Evolutionary conservation across 2,329 filamentous ascomycete genomes (phyloP).

Genomic region (Ophiostoma quercus): DNA sequence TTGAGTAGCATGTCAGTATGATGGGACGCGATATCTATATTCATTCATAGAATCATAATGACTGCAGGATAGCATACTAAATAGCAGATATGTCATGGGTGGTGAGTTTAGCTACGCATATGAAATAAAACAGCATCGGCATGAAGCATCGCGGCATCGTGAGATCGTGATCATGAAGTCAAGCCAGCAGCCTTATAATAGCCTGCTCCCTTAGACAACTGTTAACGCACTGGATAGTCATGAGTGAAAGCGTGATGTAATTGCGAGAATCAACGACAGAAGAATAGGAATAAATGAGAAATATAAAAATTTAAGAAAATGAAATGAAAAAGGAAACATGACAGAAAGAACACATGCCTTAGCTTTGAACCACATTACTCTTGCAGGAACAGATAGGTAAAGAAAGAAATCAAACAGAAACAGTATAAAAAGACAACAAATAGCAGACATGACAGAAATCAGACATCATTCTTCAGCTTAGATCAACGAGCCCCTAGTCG

Average conservation of each 20-base stretch:
- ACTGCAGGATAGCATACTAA: background rate
- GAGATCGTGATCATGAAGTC: background rate
- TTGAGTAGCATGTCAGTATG: background rate
- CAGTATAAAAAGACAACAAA: background rate
- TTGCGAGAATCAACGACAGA: background rate
- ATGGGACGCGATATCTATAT: background rate
- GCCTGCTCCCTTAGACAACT: background rate
- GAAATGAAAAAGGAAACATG: background rate
- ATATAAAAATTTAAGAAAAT: background rate
- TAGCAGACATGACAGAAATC: conserved; percentile 6
- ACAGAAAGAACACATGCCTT: conserved; percentile 1
- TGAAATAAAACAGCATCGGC: background rate
- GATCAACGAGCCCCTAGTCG: conserved; percentile 34
- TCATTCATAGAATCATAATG: background rate
- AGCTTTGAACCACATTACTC: conserved; percentile 9
- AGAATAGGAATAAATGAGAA: background rate
- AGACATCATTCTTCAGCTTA: background rate
- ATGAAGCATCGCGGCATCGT: background rate
- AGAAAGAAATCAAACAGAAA: background rate
- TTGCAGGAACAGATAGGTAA: background rate
- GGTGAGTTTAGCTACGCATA: no score
- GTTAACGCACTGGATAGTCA: background rate
- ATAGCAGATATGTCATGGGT: no score
- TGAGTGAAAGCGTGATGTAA: background rate
- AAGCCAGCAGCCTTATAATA: background rate